Conservation (phyloP, 2,329 filamentous ascomycete genomes). For the Xylariaceae sp. region DNA sequence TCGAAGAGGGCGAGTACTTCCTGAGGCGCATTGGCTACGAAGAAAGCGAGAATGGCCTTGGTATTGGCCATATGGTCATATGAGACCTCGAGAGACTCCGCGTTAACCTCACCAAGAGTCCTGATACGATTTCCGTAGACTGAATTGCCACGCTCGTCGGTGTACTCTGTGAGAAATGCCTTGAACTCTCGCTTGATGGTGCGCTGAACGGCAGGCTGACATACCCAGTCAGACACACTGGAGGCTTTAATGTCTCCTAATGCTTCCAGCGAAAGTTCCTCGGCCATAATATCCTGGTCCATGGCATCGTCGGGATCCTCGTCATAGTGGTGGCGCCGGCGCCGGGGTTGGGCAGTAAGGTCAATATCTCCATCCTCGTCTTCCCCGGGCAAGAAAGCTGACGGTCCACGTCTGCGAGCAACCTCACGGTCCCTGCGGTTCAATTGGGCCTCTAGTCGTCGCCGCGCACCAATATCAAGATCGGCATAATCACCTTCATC, state of each 20-base stretch:
- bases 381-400: slow-evolving; percentile 71
- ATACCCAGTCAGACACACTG: slow-evolving; percentile 92
- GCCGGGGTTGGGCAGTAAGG: slow-evolving; percentile 76
- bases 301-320: slow-evolving; percentile 91
- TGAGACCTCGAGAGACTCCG: slow-evolving; percentile 91
- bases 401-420: slow-evolving; percentile 61
- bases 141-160: slow-evolving; percentile 79
- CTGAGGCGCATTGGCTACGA: slow-evolving; percentile 90
- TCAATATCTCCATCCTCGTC: slow-evolving; percentile 82
- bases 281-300: slow-evolving; percentile 90
- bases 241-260: slow-evolving; percentile 89
- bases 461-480: slow-evolving; percentile 60
- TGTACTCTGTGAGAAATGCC: slow-evolving; percentile 93
- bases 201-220: slow-evolving; percentile 80
- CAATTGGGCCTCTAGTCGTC: slow-evolving; percentile 67
- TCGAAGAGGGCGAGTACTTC: slow-evolving; percentile 96
- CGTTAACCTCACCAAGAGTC: slow-evolving; percentile 94
- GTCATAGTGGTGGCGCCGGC: slow-evolving; percentile 84
- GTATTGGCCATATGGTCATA: slow-evolving; percentile 86
- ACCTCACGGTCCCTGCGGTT: slow-evolving; percentile 70
- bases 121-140: slow-evolving; percentile 93
- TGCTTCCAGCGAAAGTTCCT: slow-evolving; percentile 87
- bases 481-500: slow-evolving; percentile 71
- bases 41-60: slow-evolving; percentile 92
- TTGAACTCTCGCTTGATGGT: slow-evolving; percentile 97